Evolutionary conservation across 2,329 filamentous ascomycete genomes (phyloP), one percentile per base, ranked within the genome.

Genomic region (Waltergamsia citrina): DNA sequence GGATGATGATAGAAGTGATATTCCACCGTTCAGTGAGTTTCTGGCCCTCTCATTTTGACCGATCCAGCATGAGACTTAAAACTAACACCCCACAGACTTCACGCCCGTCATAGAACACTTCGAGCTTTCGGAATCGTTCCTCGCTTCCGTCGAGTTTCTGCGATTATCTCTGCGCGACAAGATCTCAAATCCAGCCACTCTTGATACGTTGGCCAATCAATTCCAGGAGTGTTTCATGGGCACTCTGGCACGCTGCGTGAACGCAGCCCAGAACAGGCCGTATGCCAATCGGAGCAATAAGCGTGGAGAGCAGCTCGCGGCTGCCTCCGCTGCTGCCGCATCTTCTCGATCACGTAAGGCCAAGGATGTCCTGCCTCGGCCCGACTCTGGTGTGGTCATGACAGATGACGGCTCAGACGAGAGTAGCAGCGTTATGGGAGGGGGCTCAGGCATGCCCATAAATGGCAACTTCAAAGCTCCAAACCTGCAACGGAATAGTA

Each of bases 201-300:
- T 62, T 2, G 59, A 62, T 36, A 59, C 57, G 0, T 43, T 62
- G 1, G 53, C 56, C 0, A 56, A 53, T 12, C 56, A 59, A 32
- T 60, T 61, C 34, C 56, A 57, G 23, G 57, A 61, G 24, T 60
- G 56, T 41, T 62, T 62, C 34, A 43, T 60, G 15, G 57, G 62
- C 38, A 56, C 57, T 0, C 41, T 62, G 3, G 52, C 60, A 17
- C 49, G 53, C 11, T 62, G 59, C 34, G 51, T 57, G 22, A 33
- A 43, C 19, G 43, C 51, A 16, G 57, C 58, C 0, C 53, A 57
- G 33, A 55, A 38, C 27, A 57, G 54, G 50, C 59, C 57, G 1
- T 62, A 62, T 37, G 48, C 54, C 2, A 62, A 62, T 37, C 46
- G 59, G 9, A 61, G 59, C 41, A 62, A 61, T 46, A 61, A 60